These are phyloP conservation scores for Cyberlindnera misumaiensis DNA, from an alignment of 805 yeast genomes.

Conservation along the genomic window DNA sequence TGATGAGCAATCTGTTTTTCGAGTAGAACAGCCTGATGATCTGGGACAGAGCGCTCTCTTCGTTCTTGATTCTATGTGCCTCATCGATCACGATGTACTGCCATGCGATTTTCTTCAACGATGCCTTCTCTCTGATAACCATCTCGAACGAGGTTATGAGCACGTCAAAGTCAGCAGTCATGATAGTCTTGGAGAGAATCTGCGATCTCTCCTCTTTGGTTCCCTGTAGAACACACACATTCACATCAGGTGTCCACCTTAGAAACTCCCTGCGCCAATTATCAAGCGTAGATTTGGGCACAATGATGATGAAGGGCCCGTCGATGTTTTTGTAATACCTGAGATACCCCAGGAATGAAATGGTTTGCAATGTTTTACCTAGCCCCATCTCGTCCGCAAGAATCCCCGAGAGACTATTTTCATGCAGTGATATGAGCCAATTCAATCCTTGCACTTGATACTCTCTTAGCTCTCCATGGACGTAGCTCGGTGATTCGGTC, in stretches of 20 bases:
- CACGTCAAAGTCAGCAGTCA: conserved; percentile 81
- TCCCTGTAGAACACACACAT: conserved; percentile 81
- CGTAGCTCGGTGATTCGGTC: conserved; percentile 76
- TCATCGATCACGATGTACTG: conserved; percentile 91
- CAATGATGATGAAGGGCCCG: conserved; percentile 89
- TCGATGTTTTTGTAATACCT: conserved; percentile 70
- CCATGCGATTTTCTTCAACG: conserved; percentile 81
- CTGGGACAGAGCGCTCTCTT: conserved; percentile 85
- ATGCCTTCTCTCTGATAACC: conserved; percentile 82
- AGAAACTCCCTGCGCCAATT: conserved; percentile 95
- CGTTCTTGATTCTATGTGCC: conserved; percentile 95
- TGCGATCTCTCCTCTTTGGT: conserved; percentile 70
- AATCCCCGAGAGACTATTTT: conserved; percentile 84
- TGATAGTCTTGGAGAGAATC: conserved; percentile 49
- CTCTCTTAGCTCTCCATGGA: conserved; percentile 76
- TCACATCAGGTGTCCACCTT: conserved; percentile 94
- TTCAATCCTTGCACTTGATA: conserved; percentile 93
- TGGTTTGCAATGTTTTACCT: conserved; percentile 93
- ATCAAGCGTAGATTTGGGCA: conserved; percentile 92
- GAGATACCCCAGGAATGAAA: conserved; percentile 82
- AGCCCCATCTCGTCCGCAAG: conserved; percentile 98
- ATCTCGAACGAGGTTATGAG: conserved; percentile 88
- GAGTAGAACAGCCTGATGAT: conserved; percentile 86
- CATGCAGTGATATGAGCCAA: conserved; percentile 87
- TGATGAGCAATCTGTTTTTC: conserved; percentile 74